Percentiles rank a stretch among this genome's conserved stretches.
Conservation (phyloP, 257 asterid genomes). For the Lithospermum erythrorhizon region DNA sequence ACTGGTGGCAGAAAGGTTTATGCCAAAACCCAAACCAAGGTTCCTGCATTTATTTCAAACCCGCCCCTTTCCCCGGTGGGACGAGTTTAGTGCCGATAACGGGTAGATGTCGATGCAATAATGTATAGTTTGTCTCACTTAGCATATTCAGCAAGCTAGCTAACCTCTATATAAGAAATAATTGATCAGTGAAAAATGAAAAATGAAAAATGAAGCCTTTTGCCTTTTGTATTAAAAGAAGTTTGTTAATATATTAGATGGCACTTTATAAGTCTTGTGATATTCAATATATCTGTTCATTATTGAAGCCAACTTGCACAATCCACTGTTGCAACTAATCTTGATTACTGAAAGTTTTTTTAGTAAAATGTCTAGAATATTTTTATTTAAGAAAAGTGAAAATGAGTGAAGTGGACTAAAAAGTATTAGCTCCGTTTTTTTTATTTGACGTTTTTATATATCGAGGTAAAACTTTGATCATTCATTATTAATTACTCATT, state of each 20-base stretch:
- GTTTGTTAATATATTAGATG: background rate
- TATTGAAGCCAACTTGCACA: no score
- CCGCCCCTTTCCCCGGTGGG: slow-evolving; percentile 45
- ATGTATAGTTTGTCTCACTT: slow-evolving; percentile 10
- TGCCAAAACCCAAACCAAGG: slow-evolving; percentile 16
- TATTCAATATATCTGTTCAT: no score
- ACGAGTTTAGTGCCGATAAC: slow-evolving; percentile 25
- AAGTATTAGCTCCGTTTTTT: no score
- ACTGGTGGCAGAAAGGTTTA: slow-evolving; percentile 12
- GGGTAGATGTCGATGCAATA: background rate
- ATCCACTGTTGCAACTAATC: no score
- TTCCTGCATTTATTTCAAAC: slow-evolving; percentile 24
- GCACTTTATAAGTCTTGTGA: no score
- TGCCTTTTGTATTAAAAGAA: background rate
- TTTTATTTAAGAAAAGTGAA: no score
- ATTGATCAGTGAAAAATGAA: background rate
- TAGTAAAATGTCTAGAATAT: no score
- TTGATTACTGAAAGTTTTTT: no score
- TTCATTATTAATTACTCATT: no score
- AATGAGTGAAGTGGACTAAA: no score
- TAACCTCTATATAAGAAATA: background rate
- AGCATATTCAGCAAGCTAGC: background rate
- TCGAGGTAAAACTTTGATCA: no score
- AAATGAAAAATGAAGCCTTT: background rate
- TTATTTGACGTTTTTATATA: no score